phyloP scores from a whole-genome alignment of 805 yeast species.

The Tetrapisispora taiwanensis region DNA sequence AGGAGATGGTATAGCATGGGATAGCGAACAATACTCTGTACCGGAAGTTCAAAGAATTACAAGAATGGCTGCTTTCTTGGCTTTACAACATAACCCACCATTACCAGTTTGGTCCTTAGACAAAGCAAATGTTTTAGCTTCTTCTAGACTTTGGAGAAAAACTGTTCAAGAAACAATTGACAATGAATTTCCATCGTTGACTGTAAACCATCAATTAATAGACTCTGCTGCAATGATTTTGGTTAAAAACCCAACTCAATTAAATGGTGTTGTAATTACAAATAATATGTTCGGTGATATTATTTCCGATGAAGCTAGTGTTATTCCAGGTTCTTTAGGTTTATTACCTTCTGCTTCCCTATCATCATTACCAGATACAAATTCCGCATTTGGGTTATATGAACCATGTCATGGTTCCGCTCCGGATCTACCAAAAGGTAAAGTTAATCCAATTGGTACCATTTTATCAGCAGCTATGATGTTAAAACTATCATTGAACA shows the following conservation, averaged over 20 bases:
- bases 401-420: constrained; percentile 99
- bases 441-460: constrained; percentile 93
- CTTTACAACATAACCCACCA: constrained; percentile 88
- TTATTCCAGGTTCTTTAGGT: constrained; percentile 95
- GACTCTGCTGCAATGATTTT: constrained; percentile 99
- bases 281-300: constrained; percentile 98
- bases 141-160: constrained; percentile 92
- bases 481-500: constrained; percentile 81
- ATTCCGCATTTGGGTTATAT: constrained; percentile 88
- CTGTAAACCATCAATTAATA: constrained; percentile 85
- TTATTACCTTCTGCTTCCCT: constrained; percentile 89
- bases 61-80: constrained; percentile 96
- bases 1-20: constrained; percentile 80
- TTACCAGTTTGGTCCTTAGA: constrained; percentile 92
- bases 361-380: constrained; percentile 93
- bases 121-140: constrained; percentile 94
- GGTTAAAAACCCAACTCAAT: constrained; percentile 79
- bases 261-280: constrained; percentile 89
- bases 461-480: constrained; percentile 95
- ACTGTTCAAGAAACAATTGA: constrained; percentile 78
- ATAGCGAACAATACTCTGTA: constrained; percentile 85
- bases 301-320: constrained; percentile 95
- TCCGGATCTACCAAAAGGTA: constrained; percentile 79
- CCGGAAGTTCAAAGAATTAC: constrained; percentile 92
- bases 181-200: constrained; percentile 83